Evolutionary conservation across 495 filamentous ascomycete genomes (phyloP), one percentile per base, ranked within the genome.

Genomic region (Viridothelium virens): DNA sequence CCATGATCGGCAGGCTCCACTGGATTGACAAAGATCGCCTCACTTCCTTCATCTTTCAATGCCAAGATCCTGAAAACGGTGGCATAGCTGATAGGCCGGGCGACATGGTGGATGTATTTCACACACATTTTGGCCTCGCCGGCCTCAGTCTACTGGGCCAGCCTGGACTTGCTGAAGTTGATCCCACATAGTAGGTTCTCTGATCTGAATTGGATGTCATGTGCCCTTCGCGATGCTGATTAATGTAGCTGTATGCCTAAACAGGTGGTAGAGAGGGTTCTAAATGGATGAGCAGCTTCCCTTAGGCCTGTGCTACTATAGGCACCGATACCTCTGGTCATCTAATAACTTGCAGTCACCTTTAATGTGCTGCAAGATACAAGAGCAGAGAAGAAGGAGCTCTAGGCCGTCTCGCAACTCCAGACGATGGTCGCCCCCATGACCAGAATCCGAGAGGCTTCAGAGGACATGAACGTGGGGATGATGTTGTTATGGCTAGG

Each of bases 31-130:
- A 82, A 38, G 79, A 87, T 65, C 89, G 88, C 73, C 83, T 98
- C 70, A 79, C 85, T 63, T 72, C 75, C 39, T 98, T 93, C 76
- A 96, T 97, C 61, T 77, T 98, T 65, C 80, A 79, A 64, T 97
- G 90, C 71, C 73, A 97, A 83, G 94, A 98, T 73, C 79, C 84
- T 1, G 89, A 96, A 66, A 75, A 82, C 44, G 94, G 94, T 37
- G 94, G 94, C 14, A 82, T 98, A 70, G 87, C 92, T 7, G 94
- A 97, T 79, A 81, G 94, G 68, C 94, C 93, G 25, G 92, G 89
- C 25, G 84, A 97, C 73, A 90, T 93, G 87, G 93, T 96, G 47
- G 94, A 98, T 82, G 92, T 98, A 48, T 98, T 96, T 78, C 94
- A 98, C 74, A 98, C 94, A 0, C 70, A 83, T 47, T 98, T 98